Evolutionary conservation across 306 rosid species (phyloP).

Genomic region (Cicer bijugum): DNA sequence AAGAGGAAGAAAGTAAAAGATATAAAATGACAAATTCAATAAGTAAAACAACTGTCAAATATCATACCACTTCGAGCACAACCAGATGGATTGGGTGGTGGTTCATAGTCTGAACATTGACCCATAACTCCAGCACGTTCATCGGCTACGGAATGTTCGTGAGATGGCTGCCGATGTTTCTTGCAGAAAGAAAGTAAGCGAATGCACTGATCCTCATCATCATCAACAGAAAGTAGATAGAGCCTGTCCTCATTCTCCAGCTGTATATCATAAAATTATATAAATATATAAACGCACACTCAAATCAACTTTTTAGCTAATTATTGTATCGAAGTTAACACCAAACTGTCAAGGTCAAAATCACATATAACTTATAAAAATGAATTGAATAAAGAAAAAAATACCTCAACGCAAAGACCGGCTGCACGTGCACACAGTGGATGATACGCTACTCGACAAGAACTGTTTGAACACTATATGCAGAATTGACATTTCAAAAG

Average conservation of each 20-base stretch:
- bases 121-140: constrained; percentile 67
- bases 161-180: constrained; percentile 94
- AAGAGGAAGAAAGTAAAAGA: constrained; percentile 2
- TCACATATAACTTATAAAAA: constrained; percentile 29
- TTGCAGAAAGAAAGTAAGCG: constrained; percentile 95
- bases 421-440: constrained; percentile 99
- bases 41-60: constrained; percentile 35
- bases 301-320: constrained; percentile 23
- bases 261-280: constrained; percentile 52
- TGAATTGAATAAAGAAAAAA: constrained; percentile 25
- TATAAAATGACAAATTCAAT: constrained; percentile 14
- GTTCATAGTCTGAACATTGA: constrained; percentile 81
- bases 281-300: constrained; percentile 28
- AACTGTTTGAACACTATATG: constrained; percentile 90
- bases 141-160: constrained; percentile 73
- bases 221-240: constrained; percentile 87
- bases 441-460: constrained; percentile 94
- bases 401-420: constrained; percentile 98
- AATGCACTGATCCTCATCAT: constrained; percentile 95
- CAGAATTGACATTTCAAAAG: constrained; percentile 34
- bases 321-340: constrained; percentile 34
- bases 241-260: constrained; percentile 98
- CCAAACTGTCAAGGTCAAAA: constrained; percentile 28
- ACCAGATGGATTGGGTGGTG: constrained; percentile 88
- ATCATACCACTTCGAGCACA: constrained; percentile 94